A percentile compares a stretch with the other conserved stretches of the same genome.
Evolutionary conservation across 805 yeast species (phyloP).

Genomic region (Lipomyces mesembrius): DNA sequence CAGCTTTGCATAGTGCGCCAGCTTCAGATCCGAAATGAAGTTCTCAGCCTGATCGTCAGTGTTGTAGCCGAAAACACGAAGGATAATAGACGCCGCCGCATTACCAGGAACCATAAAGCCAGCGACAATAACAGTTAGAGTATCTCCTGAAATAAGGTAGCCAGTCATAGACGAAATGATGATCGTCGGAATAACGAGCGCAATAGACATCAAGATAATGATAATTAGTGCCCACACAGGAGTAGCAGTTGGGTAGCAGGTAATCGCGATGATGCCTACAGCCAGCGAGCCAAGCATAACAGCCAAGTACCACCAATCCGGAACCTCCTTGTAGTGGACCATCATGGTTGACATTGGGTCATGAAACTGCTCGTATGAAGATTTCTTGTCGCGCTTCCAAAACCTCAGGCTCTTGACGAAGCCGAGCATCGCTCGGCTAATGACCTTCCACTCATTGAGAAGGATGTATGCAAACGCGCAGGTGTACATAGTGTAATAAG

Average conservation of each 20-base stretch:
- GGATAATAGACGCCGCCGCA: conserved; percentile 54
- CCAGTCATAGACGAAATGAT: conserved; percentile 65
- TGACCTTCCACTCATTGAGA: conserved; percentile 46
- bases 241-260: conserved; percentile 53
- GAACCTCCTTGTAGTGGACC: conserved; percentile 65
- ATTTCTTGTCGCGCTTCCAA: conserved; percentile 1
- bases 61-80: conserved; percentile 54
- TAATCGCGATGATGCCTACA: conserved; percentile 43
- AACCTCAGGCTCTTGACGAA: not conserved
- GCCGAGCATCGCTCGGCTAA: conserved; percentile 12
- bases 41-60: conserved; percentile 54
- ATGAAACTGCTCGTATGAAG: conserved; percentile 4
- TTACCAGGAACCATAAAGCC: conserved; percentile 56
- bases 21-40: conserved; percentile 47
- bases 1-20: conserved; percentile 58
- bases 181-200: conserved; percentile 65
- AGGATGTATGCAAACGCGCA: conserved; percentile 55
- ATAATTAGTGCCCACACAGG: conserved; percentile 68
- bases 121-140: conserved; percentile 51
- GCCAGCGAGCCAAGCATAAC: conserved; percentile 52
- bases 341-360: conserved; percentile 55
- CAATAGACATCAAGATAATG: conserved; percentile 57
- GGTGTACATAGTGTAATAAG: conserved; percentile 57
- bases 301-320: conserved; percentile 69
- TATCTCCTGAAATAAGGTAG: conserved; percentile 50